Base-by-base conservation (phyloP, 805 yeast genomes). In the Candida michaelii region DNA sequence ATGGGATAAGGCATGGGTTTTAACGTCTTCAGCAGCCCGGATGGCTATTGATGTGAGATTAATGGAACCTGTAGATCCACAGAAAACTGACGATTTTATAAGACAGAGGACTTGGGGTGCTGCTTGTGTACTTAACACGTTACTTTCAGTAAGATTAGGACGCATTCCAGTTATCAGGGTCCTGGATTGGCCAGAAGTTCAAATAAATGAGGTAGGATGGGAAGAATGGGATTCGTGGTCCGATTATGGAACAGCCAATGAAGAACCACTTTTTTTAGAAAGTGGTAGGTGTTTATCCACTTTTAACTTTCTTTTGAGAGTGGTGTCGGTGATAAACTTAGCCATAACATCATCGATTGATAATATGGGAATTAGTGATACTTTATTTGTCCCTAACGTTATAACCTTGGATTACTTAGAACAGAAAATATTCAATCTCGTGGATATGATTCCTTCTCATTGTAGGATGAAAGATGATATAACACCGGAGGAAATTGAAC, bases 141-240 rank as follows among this genome's bases (percentile, higher is more conserved):
- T 55, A 12, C 43, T 57, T 17, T 49, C 57, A 3, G 54, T 58
- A 5, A 46, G 62, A 33, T 47, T 57, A 55, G 60, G 62, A 10
- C 38, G 60, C 15, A 42, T 55, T 4, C 59, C 59, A 5, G 49
- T 55, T 25, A 49, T 55, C 8, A 43, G 59, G 31, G 58, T 55
- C 8, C 17, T 41, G 27, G 62, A 57, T 40, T 57, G 62, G 62
- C 59, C 58, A 9, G 46, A 47, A 1, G 58, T 57, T 5, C 29
- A 29, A 9, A 49, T 57, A 8, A 44, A 47, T 27, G 51, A 47
- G 14, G 57, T 53, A 33, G 58, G 58, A 4, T 57, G 62, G 60
- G 62, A 57, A 42, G 60, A 55, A 43, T 57, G 60, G 62, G 60
- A 55, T 23, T 30, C 53, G 6, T 54, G 59, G 59, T 44, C 43